phyloP scores from a whole-genome alignment of 2,329 filamentous ascomycete species.

The Colletotrichum nymphaeae region DNA sequence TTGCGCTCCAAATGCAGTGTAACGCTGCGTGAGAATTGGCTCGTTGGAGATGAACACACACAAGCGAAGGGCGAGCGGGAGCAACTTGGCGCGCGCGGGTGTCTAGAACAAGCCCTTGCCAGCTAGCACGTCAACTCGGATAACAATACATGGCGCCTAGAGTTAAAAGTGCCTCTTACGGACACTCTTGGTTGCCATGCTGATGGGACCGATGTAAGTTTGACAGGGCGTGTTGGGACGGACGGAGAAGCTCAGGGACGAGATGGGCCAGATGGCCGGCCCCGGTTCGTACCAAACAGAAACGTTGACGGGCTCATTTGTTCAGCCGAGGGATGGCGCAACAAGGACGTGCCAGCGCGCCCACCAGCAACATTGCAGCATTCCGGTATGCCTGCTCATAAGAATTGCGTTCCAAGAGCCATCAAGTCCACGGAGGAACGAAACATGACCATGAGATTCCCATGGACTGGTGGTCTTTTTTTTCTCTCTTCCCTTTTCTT shows the following conservation, averaged over 20 bases:
- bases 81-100: constrained; percentile 13
- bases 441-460: background rate
- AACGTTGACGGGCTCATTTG: constrained; percentile 18
- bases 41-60: constrained; percentile 18
- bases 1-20: constrained; percentile 18
- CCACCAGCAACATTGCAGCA: constrained; percentile 22
- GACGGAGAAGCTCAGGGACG: constrained; percentile 19
- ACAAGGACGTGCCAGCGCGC: constrained; percentile 24
- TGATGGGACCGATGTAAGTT: constrained; percentile 18
- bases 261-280: background rate
- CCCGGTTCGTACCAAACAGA: constrained; percentile 6
- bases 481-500: background rate
- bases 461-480: background rate
- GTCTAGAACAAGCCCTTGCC: constrained; percentile 13
- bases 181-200: background rate
- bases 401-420: constrained; percentile 18
- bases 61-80: constrained; percentile 8
- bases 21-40: constrained; percentile 18
- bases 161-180: background rate
- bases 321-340: constrained; percentile 23
- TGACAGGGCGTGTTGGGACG: constrained; percentile 33
- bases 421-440: background rate
- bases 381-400: constrained; percentile 4
- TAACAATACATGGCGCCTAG: background rate
- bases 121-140: background rate